Base-by-base conservation (phyloP, 2,329 filamentous ascomycete species). In the Penicillium sp. region DNA sequence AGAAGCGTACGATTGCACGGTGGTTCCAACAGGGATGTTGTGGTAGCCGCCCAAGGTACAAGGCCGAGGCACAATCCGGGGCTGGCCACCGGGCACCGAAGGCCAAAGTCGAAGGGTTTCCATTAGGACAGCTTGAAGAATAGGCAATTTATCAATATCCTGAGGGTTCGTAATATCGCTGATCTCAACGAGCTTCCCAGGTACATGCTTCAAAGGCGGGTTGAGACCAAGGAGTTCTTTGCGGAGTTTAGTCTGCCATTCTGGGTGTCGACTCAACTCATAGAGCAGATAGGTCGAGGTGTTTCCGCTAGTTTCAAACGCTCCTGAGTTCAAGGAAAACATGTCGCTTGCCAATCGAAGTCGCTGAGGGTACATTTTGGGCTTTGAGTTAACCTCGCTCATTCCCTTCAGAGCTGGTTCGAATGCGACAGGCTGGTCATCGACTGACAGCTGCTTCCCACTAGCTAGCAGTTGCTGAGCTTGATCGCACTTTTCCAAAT, bases 101-200 rank as follows among this genome's bases (percentile, higher is more conserved):
- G 52, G 52, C 52, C 52, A 55, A 11, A 55, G 26, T 13, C 52
- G 52, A 55, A 55, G 52, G 7, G 52, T 55, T 45, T 55, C 52
- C 52, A 55, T 55, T 6, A 55, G 10, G 4, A 55, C 16, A 16
- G 52, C 52, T 8, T 55, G 37, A 19, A 55, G 52, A 8, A 55
- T 55, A 10, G 52, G 40, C 14, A 55, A 25, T 3, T 45, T 45
- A n/a, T 55, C 52, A 22, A 55, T 55, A 33, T 55, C 52, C 6
- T 55, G 22, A 19, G 52, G 38, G 14, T 55, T 33, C 3, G 52
- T 33, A 8, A 55, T 45, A 11, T 55, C 40, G 4, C 30, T n/a
- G 14, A 45, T 40, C 26, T 46, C 52, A n/a, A 46, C 26, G 2
- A 10, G 38, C 14, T 35, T 46, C 30, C 25, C 38, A 19, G 38